Base-by-base conservation (phyloP, 2,329 filamentous ascomycete genomes). In the Hymenoscyphus albidus region DNA sequence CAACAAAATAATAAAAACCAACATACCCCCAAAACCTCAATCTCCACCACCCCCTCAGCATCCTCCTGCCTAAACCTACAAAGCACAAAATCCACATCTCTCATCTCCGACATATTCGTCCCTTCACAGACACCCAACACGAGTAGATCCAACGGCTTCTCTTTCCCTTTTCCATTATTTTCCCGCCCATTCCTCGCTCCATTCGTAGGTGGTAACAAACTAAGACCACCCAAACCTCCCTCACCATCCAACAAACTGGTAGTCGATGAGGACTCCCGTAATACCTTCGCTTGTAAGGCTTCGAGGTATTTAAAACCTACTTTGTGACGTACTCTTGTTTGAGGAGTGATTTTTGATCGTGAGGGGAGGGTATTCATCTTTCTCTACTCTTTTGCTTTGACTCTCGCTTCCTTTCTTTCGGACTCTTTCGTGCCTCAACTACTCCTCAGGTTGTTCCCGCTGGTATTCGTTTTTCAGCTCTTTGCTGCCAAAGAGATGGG, bases 31-130 rank as follows among this genome's bases (percentile, higher is more conserved):
- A 75, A 61, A 39, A 75, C 67, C 60, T 75, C 73, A 32, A 75
- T 63, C 59, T 66, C 66, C 3, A 75, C 42, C 7, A 71, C 65
- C 18, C 71, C 66, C 51, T 74, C 73, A n/a, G 73, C 72, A 4
- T 67, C 68, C n/a, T 72, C 72, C 62, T 75, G 74, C 7, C 72
- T 75, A 63, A 73, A 74, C 27, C 72, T 72, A 63, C 73, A 74
- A 5, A 75, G 65, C 2, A 73, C 73, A 64, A 74, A 74, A 58
- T 75, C 74, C 62, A 75, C 74, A 51, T 74, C 74, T 51, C 74
- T 73, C 62, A 74, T 75, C 38, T 74, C 74, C 60, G 74, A 70
- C 72, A 75, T 75, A 27, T 72, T 70, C 35, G 72, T 74, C 1
- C 74, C 74, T 59, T 70, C 72, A 6, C 72, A 74, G 12, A 75